Base-by-base conservation (phyloP, 352 stramenopile genomes). In the Phytophthora idaei region DNA sequence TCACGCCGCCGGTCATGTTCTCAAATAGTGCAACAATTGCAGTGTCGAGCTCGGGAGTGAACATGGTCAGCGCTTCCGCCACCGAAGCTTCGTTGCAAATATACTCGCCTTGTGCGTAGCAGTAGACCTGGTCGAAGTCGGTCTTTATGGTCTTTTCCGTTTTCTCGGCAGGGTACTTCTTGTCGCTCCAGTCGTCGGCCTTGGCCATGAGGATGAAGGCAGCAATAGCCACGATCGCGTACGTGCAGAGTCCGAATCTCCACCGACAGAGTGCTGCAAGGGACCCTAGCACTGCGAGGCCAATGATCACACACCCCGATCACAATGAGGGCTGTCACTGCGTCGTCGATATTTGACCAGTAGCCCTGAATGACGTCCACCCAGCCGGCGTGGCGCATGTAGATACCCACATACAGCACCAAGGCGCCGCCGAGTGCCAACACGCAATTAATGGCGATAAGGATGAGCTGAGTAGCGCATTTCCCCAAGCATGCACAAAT, bases 21-120 rank as follows among this genome's bases (percentile, higher is more conserved):
- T 62, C 54, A 27, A 90, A 73, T n/a, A 72, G 45, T 44, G 60
- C 32, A 9, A 74, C 55, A 32, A 81, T 59, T 28, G 61, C 41
- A 37, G 64, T 63, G 53, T 73, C 61, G 28, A 85, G 39, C 8
- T 64, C 56, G 0, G 81, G 71, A 36, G 78, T 53, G 50, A 88
- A 92, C 58, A 87, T 80, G 36, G 52, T 39, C 36, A 89, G 47
- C 7, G 79, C 77, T 36, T 89, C 81, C 8, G 46, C 46, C 4
- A 85, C 71, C 1, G 67, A 74, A 48, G 76, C 79, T 34, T 80
- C 64, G 53, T 87, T 89, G 66, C 84, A 92, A 47, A 90, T 70
- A 57, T 90, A 87, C 21, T 78, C 84, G 41, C 81, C 84, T 67
- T 93, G 82, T 21, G 82, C 77, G 47, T 90, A 90, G 73, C 84